Evolutionary conservation across 306 rosid species (phyloP), one percentile per base, ranked within the genome.

Genomic region (Abrus pulchellus): DNA sequence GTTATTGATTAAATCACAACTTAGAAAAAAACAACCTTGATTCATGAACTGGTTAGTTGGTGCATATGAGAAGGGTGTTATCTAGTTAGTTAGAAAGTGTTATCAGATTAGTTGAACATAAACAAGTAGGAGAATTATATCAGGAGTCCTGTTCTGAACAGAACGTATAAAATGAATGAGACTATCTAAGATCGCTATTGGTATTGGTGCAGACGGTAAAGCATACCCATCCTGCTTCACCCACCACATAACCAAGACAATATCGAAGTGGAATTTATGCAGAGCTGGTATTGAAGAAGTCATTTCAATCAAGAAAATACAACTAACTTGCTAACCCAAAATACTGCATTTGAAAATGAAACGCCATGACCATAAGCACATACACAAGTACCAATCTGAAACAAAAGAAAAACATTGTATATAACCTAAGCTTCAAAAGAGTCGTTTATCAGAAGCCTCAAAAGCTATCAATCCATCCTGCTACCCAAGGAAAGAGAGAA

Each of bases 261-360:
- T 2, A 36, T 38, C 14, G 76, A 9, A 41, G 36, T 4, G 29
- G 64, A 9, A 69, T 32, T 45, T 34, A 8, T 12, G 27, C 76
- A 34, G 28, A 50, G 34, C 55, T 12, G 40, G 28, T 28, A 57
- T 28, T 41, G 67, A 73, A 76, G 49, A 73, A 76, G 49, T 20
- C 49, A 55, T 56, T 48, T 47, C 0, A 33, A 59, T 74, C 1
- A 33, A 76, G 27, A 20, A 20, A 20, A 53, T 40, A 14, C 9
- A 45, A 32, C 2, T 40, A n/a, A 47, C 30, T 68, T 1, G 80
- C 50, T 29, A 76, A 54, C 59, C 20, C 38, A 67, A 78, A 67
- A 78, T 12, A 55, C 45, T 54, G 13, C 1, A 57, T 27, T 12
- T 7, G 52, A 66, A 28, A 53, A 77, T 5, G 40, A 38, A 65